Base-by-base conservation (phyloP, 305 asterid genomes). In the Fraxinus nigra region DNA sequence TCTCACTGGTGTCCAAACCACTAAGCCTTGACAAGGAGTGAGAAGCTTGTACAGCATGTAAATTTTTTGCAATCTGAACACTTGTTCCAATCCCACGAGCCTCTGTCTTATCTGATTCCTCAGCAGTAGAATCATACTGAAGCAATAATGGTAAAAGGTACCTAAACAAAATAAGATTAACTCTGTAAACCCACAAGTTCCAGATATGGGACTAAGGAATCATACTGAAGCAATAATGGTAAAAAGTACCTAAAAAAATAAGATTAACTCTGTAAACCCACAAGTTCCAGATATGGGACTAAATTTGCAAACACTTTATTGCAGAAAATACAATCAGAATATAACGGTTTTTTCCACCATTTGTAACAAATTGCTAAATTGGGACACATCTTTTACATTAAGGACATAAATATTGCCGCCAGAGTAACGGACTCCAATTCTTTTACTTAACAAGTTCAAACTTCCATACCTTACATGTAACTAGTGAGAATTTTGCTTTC, bases 91-190 rank as follows among this genome's bases (percentile, higher is more conserved):
- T 96, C 82, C 98, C 99, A 87, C 88, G 98, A 78, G 99, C 89
- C 88, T 90, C 97, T 18, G 90, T 79, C 86, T 84, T 92, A 80
- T 92, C 97, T 35, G 98, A 90, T 84, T 93, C 97, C 86, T 88
- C 98, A 76, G 98, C 99, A 77, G 99, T 97, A 63, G 99, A 93
- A 87, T 97, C 99, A 87, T 93, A 97, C 87, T 93, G 97, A 87
- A 97, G 97, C 85, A 97, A 85, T 89, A 97, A 85, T 72, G 98
- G 98, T 79, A 97, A 82, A 54, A 97, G 96, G 90, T 93, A 97
- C 99, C 99, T 97, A 88, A 83, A 84, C 80, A 80, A 82, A 83
- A 78, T 78, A 63, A 80, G 69, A 76, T 72, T 43, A 65, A 67
- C 78, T 33, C 63, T 35, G 80, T 75, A 77, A 89, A 75, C 22